Evolutionary conservation across 108 stramenopile genomes (phyloP).

Genomic region (Pseudonitzschia multiseries): DNA sequence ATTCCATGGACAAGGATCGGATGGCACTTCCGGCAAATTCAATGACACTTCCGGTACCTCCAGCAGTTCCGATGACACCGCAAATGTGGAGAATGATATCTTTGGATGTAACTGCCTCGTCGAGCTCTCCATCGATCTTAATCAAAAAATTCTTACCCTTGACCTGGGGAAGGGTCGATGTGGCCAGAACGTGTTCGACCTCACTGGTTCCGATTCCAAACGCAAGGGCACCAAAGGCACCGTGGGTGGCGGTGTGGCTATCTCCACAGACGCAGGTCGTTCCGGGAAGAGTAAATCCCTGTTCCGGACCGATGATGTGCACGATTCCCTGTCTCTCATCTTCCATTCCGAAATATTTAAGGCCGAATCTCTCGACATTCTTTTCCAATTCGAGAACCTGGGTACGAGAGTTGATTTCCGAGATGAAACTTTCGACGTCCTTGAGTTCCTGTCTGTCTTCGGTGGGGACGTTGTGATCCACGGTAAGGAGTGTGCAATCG

Average conservation of each 20-base stretch:
- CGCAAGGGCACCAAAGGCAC: slow-evolving; percentile 93
- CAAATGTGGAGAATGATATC: slow-evolving; percentile 92
- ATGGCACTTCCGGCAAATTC: slow-evolving; percentile 93
- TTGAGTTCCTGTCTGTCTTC: slow-evolving; percentile 64
- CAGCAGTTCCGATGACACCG: slow-evolving; percentile 93
- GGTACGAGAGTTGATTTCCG: slow-evolving; percentile 77
- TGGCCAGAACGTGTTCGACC: slow-evolving; percentile 95
- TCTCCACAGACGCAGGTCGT: slow-evolving; percentile 92
- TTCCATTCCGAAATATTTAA: slow-evolving; percentile 93
- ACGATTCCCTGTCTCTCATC: slow-evolving; percentile 95
- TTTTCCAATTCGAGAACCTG: slow-evolving; percentile 85
- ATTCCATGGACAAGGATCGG: slow-evolving; percentile 81
- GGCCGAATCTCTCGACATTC: slow-evolving; percentile 88
- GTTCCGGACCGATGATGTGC: slow-evolving; percentile 95
- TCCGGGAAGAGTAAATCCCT: slow-evolving; percentile 94
- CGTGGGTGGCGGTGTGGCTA: slow-evolving; percentile 93
- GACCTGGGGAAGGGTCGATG: slow-evolving; percentile 87
- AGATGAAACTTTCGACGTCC: slow-evolving; percentile 75
- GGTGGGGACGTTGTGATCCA: slow-evolving; percentile 96
- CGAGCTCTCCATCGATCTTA: slow-evolving; percentile 77
- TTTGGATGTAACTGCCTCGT: slow-evolving; percentile 88
- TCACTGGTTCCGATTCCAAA: slow-evolving; percentile 97
- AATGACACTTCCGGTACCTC: slow-evolving; percentile 94
- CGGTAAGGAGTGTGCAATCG: slow-evolving; percentile 91
- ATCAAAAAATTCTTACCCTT: slow-evolving; percentile 93